Base-by-base conservation (phyloP, 495 filamentous ascomycete species). In the Aspergillus biplanus region DNA sequence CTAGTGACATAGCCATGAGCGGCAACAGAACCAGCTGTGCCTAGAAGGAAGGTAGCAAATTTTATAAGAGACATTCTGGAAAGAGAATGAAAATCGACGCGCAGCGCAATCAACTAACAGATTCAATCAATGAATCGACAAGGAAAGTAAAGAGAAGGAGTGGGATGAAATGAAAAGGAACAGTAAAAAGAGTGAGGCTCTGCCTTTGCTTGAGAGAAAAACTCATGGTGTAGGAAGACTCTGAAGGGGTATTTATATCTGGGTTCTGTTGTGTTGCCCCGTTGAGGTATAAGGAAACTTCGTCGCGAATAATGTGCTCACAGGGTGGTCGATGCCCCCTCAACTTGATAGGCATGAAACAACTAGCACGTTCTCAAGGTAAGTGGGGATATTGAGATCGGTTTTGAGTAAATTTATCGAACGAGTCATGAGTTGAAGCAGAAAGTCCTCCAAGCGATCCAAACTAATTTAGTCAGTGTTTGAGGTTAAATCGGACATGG, bases 1-100 rank as follows among this genome's bases (percentile, higher is more conserved):
- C 54, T 61, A 9, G 58, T 47, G 63, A 65, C 63, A 31, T 61
- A 65, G 32, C 63, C 63, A 31, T 65, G 63, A 3, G 44, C 63
- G 6, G 46, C 34, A 16, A 42, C 63, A 50, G 59, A 52, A 12
- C 52, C 48, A 34, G 49, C 58, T 42, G 63, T 33, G 54, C 52
- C 52, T n/a, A 65, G 53, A 21, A 65, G 52, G n/a, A 64, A 0
- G 39, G 54, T 54, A 9, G 55, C 31, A 21, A 66, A 7, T 32
- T 62, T 57, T 33, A 52, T 53, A 58, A 66, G 59, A 35, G 64
- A 62, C 59, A 66, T 66, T 52, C 18, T 55, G 47, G 4, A 50
- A 7, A 3, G 7, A 47, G 46, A 50, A 50, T 50, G 13, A 18
- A 50, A 31, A 1, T 42, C 33, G n/a, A 50, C 53, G 53, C 44